Evolutionary conservation across 805 yeast species (phyloP).

Genomic region (Candida insectorum): DNA sequence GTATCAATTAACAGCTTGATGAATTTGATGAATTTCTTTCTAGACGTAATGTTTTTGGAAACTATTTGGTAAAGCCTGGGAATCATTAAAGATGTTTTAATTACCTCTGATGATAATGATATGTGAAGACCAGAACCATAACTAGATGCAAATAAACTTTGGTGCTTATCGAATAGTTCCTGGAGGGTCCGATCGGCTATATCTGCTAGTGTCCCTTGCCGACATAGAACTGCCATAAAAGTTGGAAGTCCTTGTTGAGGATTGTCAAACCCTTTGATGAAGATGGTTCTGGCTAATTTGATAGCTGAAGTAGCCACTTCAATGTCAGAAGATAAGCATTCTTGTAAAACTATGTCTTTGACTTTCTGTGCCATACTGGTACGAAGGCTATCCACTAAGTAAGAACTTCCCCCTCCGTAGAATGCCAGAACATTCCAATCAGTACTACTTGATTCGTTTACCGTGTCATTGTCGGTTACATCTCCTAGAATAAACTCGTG

Average conservation of each 20-base stretch:
- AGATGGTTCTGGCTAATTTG: slow-evolving; percentile 51
- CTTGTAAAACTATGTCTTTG: slow-evolving; percentile 42
- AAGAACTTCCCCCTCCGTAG: slow-evolving; percentile 48
- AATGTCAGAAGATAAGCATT: slow-evolving; percentile 47
- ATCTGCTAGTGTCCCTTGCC: slow-evolving; percentile 61
- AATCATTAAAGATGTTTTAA: slow-evolving; percentile 32
- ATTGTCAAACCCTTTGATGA: slow-evolving; percentile 67
- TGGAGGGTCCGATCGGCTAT: slow-evolving; percentile 53
- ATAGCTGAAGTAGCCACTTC: slow-evolving; percentile 50
- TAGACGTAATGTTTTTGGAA: slow-evolving; percentile 31
- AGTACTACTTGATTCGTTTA: slow-evolving; percentile 20
- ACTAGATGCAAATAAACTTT: slow-evolving; percentile 62
- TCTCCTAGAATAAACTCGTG: too few species aligned
- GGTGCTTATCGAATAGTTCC: slow-evolving; percentile 61
- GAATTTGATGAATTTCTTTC: slow-evolving; percentile 38
- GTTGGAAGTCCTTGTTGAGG: slow-evolving; percentile 71
- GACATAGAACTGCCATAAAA: too few species aligned
- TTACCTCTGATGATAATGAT: slow-evolving; percentile 19
- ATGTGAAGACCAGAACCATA: too few species aligned
- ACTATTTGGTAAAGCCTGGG: slow-evolving; percentile 41
- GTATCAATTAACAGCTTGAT: slow-evolving; percentile 15
- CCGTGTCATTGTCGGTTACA: too few species aligned
- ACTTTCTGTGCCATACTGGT: slow-evolving; percentile 69
- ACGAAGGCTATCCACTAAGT: slow-evolving; percentile 66
- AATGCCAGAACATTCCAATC: slow-evolving; percentile 51